These are phyloP conservation scores for Colletotrichum liriopes DNA, from an alignment of 2,329 filamentous ascomycete genomes.

Conservation along the genomic window DNA sequence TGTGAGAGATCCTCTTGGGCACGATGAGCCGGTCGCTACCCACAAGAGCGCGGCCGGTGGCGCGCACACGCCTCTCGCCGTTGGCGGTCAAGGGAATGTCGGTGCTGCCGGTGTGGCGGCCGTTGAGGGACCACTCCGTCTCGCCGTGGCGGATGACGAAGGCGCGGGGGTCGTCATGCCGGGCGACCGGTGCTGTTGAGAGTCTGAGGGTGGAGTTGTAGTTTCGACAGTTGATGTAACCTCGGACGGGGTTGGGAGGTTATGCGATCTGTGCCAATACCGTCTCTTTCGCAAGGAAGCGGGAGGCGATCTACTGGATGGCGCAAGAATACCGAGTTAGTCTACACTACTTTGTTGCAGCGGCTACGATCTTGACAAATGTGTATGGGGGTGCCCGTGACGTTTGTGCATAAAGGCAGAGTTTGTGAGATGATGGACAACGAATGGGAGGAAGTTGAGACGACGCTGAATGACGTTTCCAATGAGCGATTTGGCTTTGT, in stretches of 20 bases:
- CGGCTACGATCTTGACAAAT: neutral
- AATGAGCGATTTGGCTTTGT: constrained; percentile 20
- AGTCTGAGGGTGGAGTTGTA: neutral
- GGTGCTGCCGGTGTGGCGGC: constrained; percentile 86
- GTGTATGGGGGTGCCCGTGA: constrained; percentile 4
- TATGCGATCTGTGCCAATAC: constrained; percentile 24
- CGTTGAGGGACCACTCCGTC: constrained; percentile 94
- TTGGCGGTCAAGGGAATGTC: constrained; percentile 88
- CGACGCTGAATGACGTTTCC: constrained; percentile 27
- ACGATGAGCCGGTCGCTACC: constrained; percentile 89
- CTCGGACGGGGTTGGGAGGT: constrained; percentile 7
- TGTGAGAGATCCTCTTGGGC: constrained; percentile 84
- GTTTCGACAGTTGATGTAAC: constrained; percentile 25
- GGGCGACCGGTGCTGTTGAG: neutral
- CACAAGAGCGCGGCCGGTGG: constrained; percentile 87
- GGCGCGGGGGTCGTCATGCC: constrained; percentile 71
- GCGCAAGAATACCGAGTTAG: constrained; percentile 8
- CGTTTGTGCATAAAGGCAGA: constrained; percentile 6
- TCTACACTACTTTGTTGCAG: neutral
- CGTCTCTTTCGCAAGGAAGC: neutral
- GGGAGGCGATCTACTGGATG: constrained; percentile 9
- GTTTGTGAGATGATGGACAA: constrained; percentile 2
- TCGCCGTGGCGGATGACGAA: constrained; percentile 93
- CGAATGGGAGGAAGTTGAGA: constrained; percentile 12
- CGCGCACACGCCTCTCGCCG: constrained; percentile 82